These are phyloP conservation scores for Cryptosporidium ubiquitum DNA, from an alignment of 169 alveolate species.

Conservation along the genomic window DNA sequence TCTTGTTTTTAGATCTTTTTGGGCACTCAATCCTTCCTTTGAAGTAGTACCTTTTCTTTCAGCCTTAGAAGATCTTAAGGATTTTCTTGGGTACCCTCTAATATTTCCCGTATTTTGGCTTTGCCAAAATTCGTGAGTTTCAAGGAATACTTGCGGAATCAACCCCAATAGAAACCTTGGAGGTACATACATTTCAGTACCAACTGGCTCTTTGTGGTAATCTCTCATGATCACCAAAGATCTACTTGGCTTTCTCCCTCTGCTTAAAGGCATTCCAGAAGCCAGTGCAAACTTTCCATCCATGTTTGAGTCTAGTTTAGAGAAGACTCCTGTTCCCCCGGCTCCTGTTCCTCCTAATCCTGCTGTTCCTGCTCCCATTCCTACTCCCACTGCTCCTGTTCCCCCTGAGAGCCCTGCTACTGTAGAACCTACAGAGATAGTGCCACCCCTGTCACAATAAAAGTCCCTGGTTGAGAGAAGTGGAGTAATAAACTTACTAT, in stretches of 20 bases:
- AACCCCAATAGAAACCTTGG: slow-evolving; percentile 78
- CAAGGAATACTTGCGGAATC: slow-evolving; percentile 79
- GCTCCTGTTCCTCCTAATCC: slow-evolving; percentile 12
- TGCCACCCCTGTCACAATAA: not conserved
- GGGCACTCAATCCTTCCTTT: not conserved
- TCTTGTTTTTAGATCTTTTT: not conserved
- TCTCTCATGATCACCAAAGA: slow-evolving; percentile 58
- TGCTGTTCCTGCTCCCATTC: not conserved
- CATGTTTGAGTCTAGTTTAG: slow-evolving; percentile 17
- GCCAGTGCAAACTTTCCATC: slow-evolving; percentile 75
- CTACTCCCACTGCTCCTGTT: not conserved
- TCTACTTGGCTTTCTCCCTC: slow-evolving; percentile 47
- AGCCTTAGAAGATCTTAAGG: not conserved
- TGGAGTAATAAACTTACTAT: slow-evolving; percentile 75
- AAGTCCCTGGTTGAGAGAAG: slow-evolving; percentile 18
- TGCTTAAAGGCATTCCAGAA: slow-evolving; percentile 14
- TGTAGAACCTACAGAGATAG: not conserved
- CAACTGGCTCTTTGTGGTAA: slow-evolving; percentile 17
- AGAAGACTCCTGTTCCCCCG: not conserved
- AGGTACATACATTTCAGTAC: slow-evolving; percentile 77
- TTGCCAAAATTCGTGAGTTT: slow-evolving; percentile 82
- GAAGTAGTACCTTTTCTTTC: not conserved
- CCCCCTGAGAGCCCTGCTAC: too few relatives aligned
- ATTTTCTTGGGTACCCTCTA: slow-evolving; percentile 79
- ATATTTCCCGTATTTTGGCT: slow-evolving; percentile 79